Evolutionary conservation across 1,139 yeast species (phyloP).

Genomic region (Eremothecium gossypii): DNA sequence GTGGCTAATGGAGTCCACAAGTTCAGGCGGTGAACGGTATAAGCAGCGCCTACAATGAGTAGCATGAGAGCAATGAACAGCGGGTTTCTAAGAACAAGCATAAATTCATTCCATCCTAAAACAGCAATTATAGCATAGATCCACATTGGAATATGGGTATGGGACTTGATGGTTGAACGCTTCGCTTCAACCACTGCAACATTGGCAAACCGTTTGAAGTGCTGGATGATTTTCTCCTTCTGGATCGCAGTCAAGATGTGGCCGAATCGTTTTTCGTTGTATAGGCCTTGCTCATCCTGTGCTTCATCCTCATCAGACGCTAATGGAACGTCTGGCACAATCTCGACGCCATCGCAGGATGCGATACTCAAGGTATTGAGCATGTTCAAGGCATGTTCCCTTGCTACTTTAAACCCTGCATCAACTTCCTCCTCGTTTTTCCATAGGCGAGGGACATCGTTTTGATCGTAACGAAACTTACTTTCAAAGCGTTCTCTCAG

Average conservation of each 20-base stretch:
- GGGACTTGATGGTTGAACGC: slow-evolving; percentile 59
- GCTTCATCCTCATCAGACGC: slow-evolving; percentile 37
- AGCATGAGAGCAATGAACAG: slow-evolving; percentile 52
- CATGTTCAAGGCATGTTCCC: slow-evolving; percentile 44
- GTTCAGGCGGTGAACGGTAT: slow-evolving; percentile 60
- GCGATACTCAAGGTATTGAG: slow-evolving; percentile 58
- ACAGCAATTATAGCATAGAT: slow-evolving; percentile 63
- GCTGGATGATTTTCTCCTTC: slow-evolving; percentile 45
- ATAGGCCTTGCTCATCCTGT: slow-evolving; percentile 30
- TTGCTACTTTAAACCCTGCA: slow-evolving; percentile 49
- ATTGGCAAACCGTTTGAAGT: slow-evolving; percentile 71
- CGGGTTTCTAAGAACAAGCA: slow-evolving; percentile 83
- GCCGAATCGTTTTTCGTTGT: slow-evolving; percentile 36
- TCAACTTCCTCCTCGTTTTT: slow-evolving; percentile 68
- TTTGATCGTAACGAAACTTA: slow-evolving; percentile 69
- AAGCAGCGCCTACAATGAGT: slow-evolving; percentile 49
- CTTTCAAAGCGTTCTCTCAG: slow-evolving; percentile 72
- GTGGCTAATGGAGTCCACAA: slow-evolving; percentile 67
- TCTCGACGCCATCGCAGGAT: slow-evolving; percentile 41
- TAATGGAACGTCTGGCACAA: slow-evolving; percentile 44
- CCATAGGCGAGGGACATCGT: slow-evolving; percentile 80
- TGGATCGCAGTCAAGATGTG: slow-evolving; percentile 52
- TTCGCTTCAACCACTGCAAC: slow-evolving; percentile 78
- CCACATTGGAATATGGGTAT: slow-evolving; percentile 76
- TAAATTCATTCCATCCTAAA: slow-evolving; percentile 93